These are phyloP conservation scores for Aspergillus cavernicola DNA, from an alignment of 495 filamentous ascomycete genomes.

Conservation along the genomic window DNA sequence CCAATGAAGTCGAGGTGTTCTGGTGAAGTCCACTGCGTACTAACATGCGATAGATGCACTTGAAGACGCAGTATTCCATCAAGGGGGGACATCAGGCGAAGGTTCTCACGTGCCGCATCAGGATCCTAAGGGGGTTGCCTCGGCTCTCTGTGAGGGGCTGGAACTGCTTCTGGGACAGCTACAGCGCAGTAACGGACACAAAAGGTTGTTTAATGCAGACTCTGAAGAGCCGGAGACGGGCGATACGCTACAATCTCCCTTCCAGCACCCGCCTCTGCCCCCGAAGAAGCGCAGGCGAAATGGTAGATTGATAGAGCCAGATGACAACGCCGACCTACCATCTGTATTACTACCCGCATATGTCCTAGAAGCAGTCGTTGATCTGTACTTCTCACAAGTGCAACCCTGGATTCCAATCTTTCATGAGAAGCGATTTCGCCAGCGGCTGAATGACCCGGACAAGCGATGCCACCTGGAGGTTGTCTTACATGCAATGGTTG, in stretches of 20 bases:
- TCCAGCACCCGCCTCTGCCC: neutral
- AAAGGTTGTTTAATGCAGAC: neutral
- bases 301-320: neutral
- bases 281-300: neutral
- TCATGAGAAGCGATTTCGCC: constrained; percentile 28
- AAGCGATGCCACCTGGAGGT: constrained; percentile 18
- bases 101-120: neutral
- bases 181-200: neutral
- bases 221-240: too few relatives aligned
- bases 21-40: neutral
- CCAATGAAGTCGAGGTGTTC: neutral
- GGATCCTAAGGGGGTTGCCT: neutral
- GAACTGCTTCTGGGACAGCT: neutral
- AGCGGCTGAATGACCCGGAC: constrained; percentile 13
- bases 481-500: constrained; percentile 32
- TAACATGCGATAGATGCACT: neutral
- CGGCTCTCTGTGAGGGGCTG: neutral
- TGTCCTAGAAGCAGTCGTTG: constrained; percentile 16
- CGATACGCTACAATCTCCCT: too few relatives aligned
- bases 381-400: constrained; percentile 24
- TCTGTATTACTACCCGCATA: neutral
- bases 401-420: constrained; percentile 42
- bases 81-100: neutral
- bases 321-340: neutral
- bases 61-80: constrained; percentile 2